A percentile compares a stretch with the other conserved stretches of the same genome.
These are phyloP conservation scores for Salvia sclarea DNA, from an alignment of 305 asterid genomes.

Conservation along the genomic window DNA sequence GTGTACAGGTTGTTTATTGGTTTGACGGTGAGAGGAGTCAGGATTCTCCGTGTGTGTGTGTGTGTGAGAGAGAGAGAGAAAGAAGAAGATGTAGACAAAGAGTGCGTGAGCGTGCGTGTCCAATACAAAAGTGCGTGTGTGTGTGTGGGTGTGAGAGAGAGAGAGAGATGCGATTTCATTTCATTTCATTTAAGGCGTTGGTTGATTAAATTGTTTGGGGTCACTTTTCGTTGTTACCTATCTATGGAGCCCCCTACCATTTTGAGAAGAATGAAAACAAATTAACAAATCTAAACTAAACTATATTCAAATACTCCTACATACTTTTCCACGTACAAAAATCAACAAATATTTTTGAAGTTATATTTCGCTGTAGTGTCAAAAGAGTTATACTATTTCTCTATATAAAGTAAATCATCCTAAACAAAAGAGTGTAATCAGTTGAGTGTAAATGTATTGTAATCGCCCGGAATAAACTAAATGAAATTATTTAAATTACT, in stretches of 20 bases:
- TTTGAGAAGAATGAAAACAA: background rate
- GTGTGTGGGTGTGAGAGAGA: conserved; percentile 22
- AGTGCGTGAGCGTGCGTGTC: conserved; percentile 28
- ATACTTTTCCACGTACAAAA: background rate
- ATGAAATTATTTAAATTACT: no score
- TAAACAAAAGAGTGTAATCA: no score
- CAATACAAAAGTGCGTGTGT: background rate
- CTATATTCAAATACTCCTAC: background rate
- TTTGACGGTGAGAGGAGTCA: conserved; percentile 22
- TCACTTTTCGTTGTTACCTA: conserved; percentile 28
- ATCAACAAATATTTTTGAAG: background rate
- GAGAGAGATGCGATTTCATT: conserved; percentile 35
- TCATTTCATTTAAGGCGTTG: conserved; percentile 35
- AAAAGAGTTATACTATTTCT: no score
- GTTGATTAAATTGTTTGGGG: conserved; percentile 31
- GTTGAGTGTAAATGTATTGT: no score
- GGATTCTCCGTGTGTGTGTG: conserved; percentile 6
- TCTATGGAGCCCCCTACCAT: conserved; percentile 21
- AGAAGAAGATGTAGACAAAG: no score
- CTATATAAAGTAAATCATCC: background rate
- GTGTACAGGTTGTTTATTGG: conserved; percentile 26
- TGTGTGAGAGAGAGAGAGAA: background rate
- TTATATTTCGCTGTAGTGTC: no score
- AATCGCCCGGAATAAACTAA: background rate
- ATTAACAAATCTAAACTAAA: background rate